Evolutionary conservation across 2,329 filamentous ascomycete genomes (phyloP), one percentile per base, ranked within the genome.

Genomic region (Nemania diffusa): DNA sequence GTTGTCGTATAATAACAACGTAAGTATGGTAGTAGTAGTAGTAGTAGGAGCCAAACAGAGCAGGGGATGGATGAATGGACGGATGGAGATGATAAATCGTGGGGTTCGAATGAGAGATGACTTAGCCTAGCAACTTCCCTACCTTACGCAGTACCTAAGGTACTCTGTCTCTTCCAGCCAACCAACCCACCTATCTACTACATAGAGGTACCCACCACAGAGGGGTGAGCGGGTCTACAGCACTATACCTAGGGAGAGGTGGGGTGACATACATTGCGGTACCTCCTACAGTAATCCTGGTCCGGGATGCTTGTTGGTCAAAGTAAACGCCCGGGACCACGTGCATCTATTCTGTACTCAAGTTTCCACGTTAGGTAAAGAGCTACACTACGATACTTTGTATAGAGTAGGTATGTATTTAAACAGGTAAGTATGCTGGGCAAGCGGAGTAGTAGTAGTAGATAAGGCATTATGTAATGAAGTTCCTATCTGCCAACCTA

Each of bases 31-130:
- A 40, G 26, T 34, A 53, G 53, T 34, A 34, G 32, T 34, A 34
- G 34, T 44, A 17, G 58, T 46, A 48, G 59, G 50, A 61, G 27
- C 40, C 40, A 42, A 48, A 53, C 42, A 42, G 60, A 44, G 56
- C 40, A 55, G 57, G 9, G 29, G 29, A 52, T 61, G 60, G 29
- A 46, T 27, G 24, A 17, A 50, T 17, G 52, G 44, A 44, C 6
- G 9, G 37, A 56, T 37, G 9, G 15, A 55, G 69, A 69, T 67
- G 63, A 70, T 70, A 66, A 70, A 69, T 67, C 69, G 69, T 70
- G 69, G 69, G 69, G 69, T 70, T 67, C 29, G 13, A 51, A 22
- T 29, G 57, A 48, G 34, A 62, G 65, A 29, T 52, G 37, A 32
- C 26, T 13, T 34, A 32, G 17, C 27, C n/a, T 53, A 22, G 46